Evolutionary conservation across 2,329 filamentous ascomycete species (phyloP).

Genomic region (Hypoxylon sp.): DNA sequence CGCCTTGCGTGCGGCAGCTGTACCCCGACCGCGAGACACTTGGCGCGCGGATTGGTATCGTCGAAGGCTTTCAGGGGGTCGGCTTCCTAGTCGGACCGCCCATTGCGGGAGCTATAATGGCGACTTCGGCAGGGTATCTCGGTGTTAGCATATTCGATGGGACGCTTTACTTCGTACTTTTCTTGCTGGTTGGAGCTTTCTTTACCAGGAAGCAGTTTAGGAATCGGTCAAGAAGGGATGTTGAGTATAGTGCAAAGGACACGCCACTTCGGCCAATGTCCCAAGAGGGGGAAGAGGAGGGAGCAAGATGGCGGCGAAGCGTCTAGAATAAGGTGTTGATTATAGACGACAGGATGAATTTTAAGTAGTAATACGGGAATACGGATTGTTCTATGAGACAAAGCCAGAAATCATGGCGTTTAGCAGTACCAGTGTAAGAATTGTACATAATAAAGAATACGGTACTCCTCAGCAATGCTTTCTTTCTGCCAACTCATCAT

Average conservation of each 20-base stretch:
- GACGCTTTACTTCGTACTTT: conserved; percentile 10
- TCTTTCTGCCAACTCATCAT: too few relatives aligned
- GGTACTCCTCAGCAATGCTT: too few relatives aligned
- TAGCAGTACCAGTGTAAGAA: too few relatives aligned
- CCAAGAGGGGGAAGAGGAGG: not conserved
- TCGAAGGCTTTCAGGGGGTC: conserved; percentile 23
- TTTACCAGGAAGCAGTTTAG: conserved; percentile 3
- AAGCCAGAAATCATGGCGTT: not conserved
- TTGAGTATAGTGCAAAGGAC: not conserved
- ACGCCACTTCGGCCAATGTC: not conserved
- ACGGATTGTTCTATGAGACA: not conserved
- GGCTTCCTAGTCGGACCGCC: conserved; percentile 31
- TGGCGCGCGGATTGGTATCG: conserved; percentile 43
- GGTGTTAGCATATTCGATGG: conserved; percentile 27
- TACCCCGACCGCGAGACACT: conserved; percentile 2
- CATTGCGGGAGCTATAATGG: conserved; percentile 25
- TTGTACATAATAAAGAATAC: too few relatives aligned
- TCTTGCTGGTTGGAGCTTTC: conserved; percentile 10
- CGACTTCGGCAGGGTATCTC: conserved; percentile 10
- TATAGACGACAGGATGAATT: not conserved
- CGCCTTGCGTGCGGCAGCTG: conserved; percentile 33
- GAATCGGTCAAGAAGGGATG: not conserved
- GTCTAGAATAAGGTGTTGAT: not conserved
- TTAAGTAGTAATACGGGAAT: not conserved
- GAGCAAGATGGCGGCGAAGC: not conserved